Evolutionary conservation across 164 flowering plant genomes (phyloP), one percentile per base, ranked within the genome.

Genomic region (Chloranthus sessilifolius): DNA sequence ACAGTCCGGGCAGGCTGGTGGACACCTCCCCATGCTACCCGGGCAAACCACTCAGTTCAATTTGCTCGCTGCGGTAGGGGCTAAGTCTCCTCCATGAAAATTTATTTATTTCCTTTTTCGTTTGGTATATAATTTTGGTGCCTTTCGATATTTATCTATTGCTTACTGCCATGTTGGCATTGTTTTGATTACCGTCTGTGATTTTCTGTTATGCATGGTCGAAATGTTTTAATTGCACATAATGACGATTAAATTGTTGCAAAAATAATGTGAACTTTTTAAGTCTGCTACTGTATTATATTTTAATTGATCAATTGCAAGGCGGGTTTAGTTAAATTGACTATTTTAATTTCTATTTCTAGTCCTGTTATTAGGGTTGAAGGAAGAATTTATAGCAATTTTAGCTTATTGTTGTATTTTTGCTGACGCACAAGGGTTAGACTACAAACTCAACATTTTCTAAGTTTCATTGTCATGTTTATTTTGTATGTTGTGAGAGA

Each of bases 11-110:
- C 65, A 55, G 45, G 43, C 33, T 19, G 50, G 43, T 2, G 56
- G 53, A 14, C 78, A 78, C 35, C 50, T 82, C 38, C 76, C 91
- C 19, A 74, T 85, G 83, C 52, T 83, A 36, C 47, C 81, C 2
- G 82, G 80, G 10, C 81, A 76, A 61, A 70, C 58, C 10, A 64
- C 79, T 6, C 94, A 84, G 77, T 75, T 77, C 46, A 85, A 77
- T 72, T 37, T 82, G 60, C 69, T 86, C 25, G 56, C 71, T 20
- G 77, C 83, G 75, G 97, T 84, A 76, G 37, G 59, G 30, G 26
- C 10, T 37, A 17, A 14, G 3, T n/a, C 11, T 47, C 29, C 35
- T 8, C n/a, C n/a, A n/a, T n/a, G n/a, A n/a, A n/a, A n/a, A 2
- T 47, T 28, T 28, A 14, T n/a, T 34, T 17, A n/a, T 7, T 10